Evolutionary conservation across 2,329 filamentous ascomycete genomes (phyloP).

Genomic region (Hypocreales sp.): DNA sequence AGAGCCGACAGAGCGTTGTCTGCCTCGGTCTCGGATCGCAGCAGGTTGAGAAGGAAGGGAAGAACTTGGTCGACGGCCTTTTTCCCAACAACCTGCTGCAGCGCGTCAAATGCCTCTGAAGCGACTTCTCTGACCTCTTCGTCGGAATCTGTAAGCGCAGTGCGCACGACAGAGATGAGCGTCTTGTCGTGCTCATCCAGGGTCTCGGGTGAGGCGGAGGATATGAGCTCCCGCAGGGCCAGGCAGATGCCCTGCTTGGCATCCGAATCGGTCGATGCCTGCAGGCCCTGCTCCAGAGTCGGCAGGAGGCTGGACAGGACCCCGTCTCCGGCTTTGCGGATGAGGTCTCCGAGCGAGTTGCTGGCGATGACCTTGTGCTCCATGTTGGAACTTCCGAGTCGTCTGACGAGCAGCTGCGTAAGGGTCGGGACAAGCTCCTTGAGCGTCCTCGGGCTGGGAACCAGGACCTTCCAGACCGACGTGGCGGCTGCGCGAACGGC

Average conservation of each 20-base stretch:
- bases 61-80: constrained; percentile 89
- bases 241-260: constrained; percentile 96
- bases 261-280: constrained; percentile 78
- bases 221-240: constrained; percentile 83
- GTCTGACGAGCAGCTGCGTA: constrained; percentile 84
- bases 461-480: constrained; percentile 90
- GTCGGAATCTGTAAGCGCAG: constrained; percentile 79
- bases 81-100: constrained; percentile 90
- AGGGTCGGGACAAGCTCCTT: constrained; percentile 93
- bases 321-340: constrained; percentile 89
- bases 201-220: constrained; percentile 73
- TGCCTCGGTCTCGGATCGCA: constrained; percentile 73
- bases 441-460: constrained; percentile 78
- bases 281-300: constrained; percentile 80
- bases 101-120: constrained; percentile 88
- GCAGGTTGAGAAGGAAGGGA: constrained; percentile 77
- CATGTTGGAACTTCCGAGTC: constrained; percentile 89
- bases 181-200: constrained; percentile 92
- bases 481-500: constrained; percentile 82
- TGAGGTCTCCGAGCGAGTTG: constrained; percentile 90
- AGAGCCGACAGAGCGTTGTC: constrained; percentile 87
- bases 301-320: constrained; percentile 79
- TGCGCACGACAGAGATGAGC: constrained; percentile 84
- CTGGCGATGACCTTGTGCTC: constrained; percentile 98
- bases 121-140: constrained; percentile 86